Evolutionary conservation across 306 rosid genomes (phyloP).

Genomic region (Trifolium dubium): DNA sequence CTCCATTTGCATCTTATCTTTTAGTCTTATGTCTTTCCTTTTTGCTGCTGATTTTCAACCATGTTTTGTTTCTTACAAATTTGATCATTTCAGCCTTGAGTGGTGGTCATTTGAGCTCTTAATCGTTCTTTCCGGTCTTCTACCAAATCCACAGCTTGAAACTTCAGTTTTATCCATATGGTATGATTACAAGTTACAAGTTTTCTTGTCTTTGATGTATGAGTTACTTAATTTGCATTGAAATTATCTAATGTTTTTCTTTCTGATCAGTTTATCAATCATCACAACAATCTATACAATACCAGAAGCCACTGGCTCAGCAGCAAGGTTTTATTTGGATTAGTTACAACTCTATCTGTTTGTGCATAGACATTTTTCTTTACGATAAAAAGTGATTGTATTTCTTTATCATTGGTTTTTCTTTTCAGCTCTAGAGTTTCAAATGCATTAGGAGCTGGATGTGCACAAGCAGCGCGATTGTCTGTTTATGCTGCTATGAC

Average conservation of each 20-base stretch:
- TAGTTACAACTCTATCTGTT: no score
- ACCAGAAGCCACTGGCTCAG: conserved; percentile 75
- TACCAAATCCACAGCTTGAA: conserved; percentile 84
- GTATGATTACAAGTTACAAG: conserved; percentile 15
- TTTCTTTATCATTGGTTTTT: conserved; percentile 29
- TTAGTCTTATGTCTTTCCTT: neutral
- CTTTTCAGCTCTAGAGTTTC: conserved; percentile 68
- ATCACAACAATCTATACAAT: conserved; percentile 57
- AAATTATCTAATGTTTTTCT: conserved; percentile 6
- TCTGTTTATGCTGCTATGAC: conserved; percentile 57
- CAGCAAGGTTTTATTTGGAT: conserved; percentile 64
- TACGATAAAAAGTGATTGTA: neutral
- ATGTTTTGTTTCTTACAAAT: conserved; percentile 22
- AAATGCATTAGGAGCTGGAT: conserved; percentile 82
- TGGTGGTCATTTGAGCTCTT: conserved; percentile 89
- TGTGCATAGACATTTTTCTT: neutral
- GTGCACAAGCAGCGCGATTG: conserved; percentile 61
- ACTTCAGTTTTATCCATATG: conserved; percentile 70
- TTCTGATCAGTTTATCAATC: conserved; percentile 56
- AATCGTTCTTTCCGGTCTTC: conserved; percentile 68
- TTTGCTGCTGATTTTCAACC: neutral
- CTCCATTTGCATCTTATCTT: neutral
- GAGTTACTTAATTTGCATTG: neutral
- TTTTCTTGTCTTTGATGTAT: conserved; percentile 6
- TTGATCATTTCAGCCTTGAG: conserved; percentile 62